Percentiles rank a stretch among this genome's conserved stretches.
Evolutionary conservation across 139 green algal genomes (phyloP).

Genomic region (Picochlorum sp.): DNA sequence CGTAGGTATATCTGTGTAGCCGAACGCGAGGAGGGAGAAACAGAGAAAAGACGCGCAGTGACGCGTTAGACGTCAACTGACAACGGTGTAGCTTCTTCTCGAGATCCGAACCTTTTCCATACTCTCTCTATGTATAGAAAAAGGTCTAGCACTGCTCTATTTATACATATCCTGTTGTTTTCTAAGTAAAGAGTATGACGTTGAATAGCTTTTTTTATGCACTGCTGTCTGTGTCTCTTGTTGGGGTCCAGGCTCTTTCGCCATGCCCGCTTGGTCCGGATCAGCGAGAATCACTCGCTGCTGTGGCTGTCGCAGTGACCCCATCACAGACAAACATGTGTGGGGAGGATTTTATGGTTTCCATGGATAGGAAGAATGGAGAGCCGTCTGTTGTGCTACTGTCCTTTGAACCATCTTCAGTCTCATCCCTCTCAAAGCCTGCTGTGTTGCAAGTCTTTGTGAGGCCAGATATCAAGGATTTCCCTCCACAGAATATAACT

Average conservation of each 20-base stretch:
- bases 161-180: no score
- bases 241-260: not conserved
- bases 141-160: no score
- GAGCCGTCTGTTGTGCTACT: not conserved
- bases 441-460: constrained; percentile 1
- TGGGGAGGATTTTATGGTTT: constrained; percentile 1
- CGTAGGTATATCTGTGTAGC: no score
- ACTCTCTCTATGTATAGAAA: no score
- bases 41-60: no score
- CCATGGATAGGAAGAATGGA: not conserved
- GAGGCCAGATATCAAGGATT: not conserved
- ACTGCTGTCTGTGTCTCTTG: constrained; percentile 1
- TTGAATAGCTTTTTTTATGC: not conserved
- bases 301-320: not conserved
- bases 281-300: not conserved
- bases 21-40: no score
- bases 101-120: no score
- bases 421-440: not conserved
- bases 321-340: not conserved
- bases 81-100: no score
- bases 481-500: not conserved
- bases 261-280: constrained; percentile 1
- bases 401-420: not conserved
- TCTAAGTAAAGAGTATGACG: constrained; percentile 4
- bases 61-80: no score